Evolutionary conservation across 1,284 basidiomycete species (phyloP).

Genomic region (Mixia osmundae): DNA sequence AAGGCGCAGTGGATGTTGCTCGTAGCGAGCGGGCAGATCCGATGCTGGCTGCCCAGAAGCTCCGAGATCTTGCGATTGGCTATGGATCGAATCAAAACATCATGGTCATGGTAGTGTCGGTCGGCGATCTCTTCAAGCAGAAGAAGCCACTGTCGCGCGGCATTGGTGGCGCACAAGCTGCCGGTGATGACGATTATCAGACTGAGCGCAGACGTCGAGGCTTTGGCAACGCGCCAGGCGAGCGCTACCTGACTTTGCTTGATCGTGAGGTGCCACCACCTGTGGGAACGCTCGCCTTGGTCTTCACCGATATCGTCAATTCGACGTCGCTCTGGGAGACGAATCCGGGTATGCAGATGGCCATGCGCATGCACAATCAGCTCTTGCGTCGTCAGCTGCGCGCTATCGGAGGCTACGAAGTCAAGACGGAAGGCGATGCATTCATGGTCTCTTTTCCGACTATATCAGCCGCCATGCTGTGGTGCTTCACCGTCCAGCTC

Average conservation of each 20-base stretch:
- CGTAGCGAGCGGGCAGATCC: slow-evolving; percentile 62
- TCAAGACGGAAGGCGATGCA: slow-evolving; percentile 97
- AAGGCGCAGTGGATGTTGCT: slow-evolving; percentile 92
- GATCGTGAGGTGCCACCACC: slow-evolving; percentile 70
- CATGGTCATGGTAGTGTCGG: slow-evolving; percentile 91
- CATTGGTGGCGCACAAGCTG: background rate
- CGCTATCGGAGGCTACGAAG: slow-evolving; percentile 88
- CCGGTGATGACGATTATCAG: slow-evolving; percentile 13
- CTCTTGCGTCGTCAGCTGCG: slow-evolving; percentile 68
- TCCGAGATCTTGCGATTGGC: slow-evolving; percentile 87
- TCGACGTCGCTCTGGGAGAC: slow-evolving; percentile 95
- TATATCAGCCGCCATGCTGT: slow-evolving; percentile 65
- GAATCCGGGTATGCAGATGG: slow-evolving; percentile 85
- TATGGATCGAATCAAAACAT: slow-evolving; percentile 84
- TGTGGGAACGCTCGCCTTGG: slow-evolving; percentile 67
- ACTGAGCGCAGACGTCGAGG: slow-evolving; percentile 13
- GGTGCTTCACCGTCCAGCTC: slow-evolving; percentile 73
- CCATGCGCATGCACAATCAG: slow-evolving; percentile 77
- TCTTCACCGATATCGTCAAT: slow-evolving; percentile 96
- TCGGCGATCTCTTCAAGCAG: slow-evolving; percentile 10
- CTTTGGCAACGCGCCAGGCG: slow-evolving; percentile 12
- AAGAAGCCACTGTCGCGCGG: slow-evolving; percentile 1
- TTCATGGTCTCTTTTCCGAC: slow-evolving; percentile 97
- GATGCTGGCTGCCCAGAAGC: slow-evolving; percentile 91
- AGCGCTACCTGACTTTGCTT: slow-evolving; percentile 32